Conservation (phyloP, 768 basidiomycete species). For the Cyathus striatus region DNA sequence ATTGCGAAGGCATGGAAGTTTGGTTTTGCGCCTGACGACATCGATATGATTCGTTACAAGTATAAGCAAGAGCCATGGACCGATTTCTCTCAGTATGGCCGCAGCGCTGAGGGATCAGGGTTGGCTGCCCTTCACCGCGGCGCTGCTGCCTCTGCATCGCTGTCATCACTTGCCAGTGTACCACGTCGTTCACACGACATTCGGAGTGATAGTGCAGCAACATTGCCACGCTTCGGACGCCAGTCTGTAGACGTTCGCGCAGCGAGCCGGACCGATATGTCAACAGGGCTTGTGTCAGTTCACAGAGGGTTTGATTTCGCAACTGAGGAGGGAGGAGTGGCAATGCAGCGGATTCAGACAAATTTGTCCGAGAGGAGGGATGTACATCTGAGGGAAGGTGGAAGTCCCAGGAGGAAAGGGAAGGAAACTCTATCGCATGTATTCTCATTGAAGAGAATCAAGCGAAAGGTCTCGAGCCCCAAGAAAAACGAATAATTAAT, state of each 20-base stretch:
- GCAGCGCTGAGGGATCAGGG: conserved; percentile 15
- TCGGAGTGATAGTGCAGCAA: conserved; percentile 26
- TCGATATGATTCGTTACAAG: conserved; percentile 74
- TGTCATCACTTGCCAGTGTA: background rate
- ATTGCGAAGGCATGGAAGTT: conserved; percentile 64
- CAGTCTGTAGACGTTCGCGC: conserved; percentile 34
- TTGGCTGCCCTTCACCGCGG: conserved; percentile 10
- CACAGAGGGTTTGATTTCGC: conserved; percentile 86
- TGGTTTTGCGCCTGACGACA: conserved; percentile 68
- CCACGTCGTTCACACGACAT: background rate
- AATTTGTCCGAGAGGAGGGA: conserved; percentile 60
- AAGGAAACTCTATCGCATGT: conserved; percentile 30
- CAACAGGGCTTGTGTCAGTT: conserved; percentile 67
- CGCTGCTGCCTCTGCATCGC: background rate
- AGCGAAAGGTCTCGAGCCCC: conserved; percentile 15
- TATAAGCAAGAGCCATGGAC: conserved; percentile 59
- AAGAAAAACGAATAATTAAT: background rate
- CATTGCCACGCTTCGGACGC: conserved; percentile 17
- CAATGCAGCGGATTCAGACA: conserved; percentile 78
- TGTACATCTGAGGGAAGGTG: conserved; percentile 26
- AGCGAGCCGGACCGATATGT: conserved; percentile 79
- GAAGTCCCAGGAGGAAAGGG: conserved; percentile 18
- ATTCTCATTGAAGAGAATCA: conserved; percentile 27
- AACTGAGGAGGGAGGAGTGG: conserved; percentile 83
- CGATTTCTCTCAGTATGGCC: conserved; percentile 36